Conservation (phyloP, 108 stramenopile genomes). For the Stephanodiscus triporus region DNA sequence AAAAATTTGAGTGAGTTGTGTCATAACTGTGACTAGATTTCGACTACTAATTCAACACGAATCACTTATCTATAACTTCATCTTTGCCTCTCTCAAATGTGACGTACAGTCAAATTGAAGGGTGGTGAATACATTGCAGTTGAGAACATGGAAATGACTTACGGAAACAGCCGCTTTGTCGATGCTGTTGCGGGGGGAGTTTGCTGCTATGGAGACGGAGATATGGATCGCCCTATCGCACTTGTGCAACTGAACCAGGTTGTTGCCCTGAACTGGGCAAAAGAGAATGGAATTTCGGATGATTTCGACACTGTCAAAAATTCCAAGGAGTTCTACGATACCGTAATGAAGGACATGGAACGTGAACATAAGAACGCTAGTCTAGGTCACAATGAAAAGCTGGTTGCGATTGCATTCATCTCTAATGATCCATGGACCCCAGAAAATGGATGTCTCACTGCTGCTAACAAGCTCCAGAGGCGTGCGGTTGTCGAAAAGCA, state of each 20-base stretch:
- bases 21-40: background rate
- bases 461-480: slow-evolving; percentile 88
- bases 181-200: slow-evolving; percentile 80
- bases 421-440: slow-evolving; percentile 80
- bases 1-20: slow-evolving; percentile 77
- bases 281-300: slow-evolving; percentile 67
- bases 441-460: slow-evolving; percentile 88
- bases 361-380: slow-evolving; percentile 72
- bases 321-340: slow-evolving; percentile 72
- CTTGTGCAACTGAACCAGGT: slow-evolving; percentile 71
- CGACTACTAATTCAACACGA: background rate
- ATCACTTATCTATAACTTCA: background rate
- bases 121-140: slow-evolving; percentile 93
- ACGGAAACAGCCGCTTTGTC: slow-evolving; percentile 73
- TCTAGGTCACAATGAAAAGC: slow-evolving; percentile 77
- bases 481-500: slow-evolving; percentile 72
- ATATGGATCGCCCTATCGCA: slow-evolving; percentile 90
- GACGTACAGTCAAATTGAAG: slow-evolving; percentile 71
- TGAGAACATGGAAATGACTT: slow-evolving; percentile 86
- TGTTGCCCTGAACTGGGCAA: slow-evolving; percentile 76
- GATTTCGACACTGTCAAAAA: slow-evolving; percentile 61
- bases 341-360: slow-evolving; percentile 70
- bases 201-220: slow-evolving; percentile 87
- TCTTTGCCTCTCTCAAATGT: background rate
- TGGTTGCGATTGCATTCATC: slow-evolving; percentile 64